These are phyloP conservation scores for Gynandropsis gynandra DNA, from an alignment of 345 rosid species.

Conservation along the genomic window DNA sequence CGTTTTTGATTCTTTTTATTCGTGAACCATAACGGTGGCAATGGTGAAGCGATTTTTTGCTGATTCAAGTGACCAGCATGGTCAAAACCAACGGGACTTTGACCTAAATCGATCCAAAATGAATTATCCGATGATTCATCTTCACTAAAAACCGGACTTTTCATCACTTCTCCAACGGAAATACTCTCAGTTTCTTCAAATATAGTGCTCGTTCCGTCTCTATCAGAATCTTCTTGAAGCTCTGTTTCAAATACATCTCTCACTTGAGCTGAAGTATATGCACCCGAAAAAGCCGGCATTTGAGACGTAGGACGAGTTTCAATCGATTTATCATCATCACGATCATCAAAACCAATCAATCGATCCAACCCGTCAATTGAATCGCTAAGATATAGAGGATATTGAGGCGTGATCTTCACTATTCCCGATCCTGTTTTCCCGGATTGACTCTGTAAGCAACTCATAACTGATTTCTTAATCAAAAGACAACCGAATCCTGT, in stretches of 20 bases:
- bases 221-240: conserved; percentile 71
- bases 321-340: conserved; percentile 42
- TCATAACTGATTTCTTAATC: conserved; percentile 94
- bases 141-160: conserved; percentile 92
- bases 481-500: conserved; percentile 96
- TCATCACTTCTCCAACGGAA: conserved; percentile 91
- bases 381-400: conserved; percentile 82
- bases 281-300: conserved; percentile 96
- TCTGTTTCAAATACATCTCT: conserved; percentile 89
- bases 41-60: conserved; percentile 54
- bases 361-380: conserved; percentile 75
- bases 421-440: conserved; percentile 94
- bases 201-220: conserved; percentile 82
- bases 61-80: conserved; percentile 39
- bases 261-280: conserved; percentile 75
- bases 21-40: conserved; percentile 67
- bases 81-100: conserved; percentile 79
- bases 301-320: conserved; percentile 54
- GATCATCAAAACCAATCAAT: conserved; percentile 46
- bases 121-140: conserved; percentile 92
- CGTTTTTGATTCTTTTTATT: conserved; percentile 54
- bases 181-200: conserved; percentile 90
- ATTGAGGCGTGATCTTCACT: conserved; percentile 92
- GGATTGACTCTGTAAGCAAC: conserved; percentile 73
- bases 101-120: conserved; percentile 95